A percentile compares a stretch with the other conserved stretches of the same genome.
Conservation (phyloP, 1,284 basidiomycete genomes). For the Taiwanofungus camphoratus region DNA sequence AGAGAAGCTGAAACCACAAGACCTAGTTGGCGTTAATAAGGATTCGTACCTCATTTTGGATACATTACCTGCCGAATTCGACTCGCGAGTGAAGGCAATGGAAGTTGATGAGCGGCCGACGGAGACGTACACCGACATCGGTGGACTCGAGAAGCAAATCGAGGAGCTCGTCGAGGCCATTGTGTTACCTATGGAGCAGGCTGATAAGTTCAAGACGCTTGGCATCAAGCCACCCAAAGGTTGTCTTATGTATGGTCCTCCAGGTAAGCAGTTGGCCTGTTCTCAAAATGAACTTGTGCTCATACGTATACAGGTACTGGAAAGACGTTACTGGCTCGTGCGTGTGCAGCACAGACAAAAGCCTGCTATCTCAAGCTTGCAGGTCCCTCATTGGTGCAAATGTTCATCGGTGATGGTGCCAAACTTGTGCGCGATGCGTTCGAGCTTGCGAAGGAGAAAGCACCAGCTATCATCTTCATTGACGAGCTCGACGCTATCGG, state of each 20-base stretch:
- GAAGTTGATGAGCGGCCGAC: conserved; percentile 84
- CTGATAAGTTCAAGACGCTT: conserved; percentile 76
- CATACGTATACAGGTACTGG: conserved; percentile 65
- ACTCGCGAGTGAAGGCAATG: conserved; percentile 85
- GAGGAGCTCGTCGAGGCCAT: conserved; percentile 80
- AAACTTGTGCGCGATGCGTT: conserved; percentile 78
- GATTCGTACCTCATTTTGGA: conserved; percentile 98
- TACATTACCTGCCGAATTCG: conserved; percentile 75
- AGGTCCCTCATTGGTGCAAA: conserved; percentile 74
- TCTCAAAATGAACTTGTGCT: too few relatives aligned
- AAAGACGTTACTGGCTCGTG: conserved; percentile 73
- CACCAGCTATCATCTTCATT: conserved; percentile 78
- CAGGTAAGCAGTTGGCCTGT: conserved; percentile 44
- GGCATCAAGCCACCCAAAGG: conserved; percentile 81
- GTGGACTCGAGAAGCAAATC: conserved; percentile 79
- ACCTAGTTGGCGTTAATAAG: conserved; percentile 99
- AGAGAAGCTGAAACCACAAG: conserved; percentile 83
- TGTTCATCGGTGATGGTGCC: conserved; percentile 82
- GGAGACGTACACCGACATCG: conserved; percentile 77
- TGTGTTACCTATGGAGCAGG: conserved; percentile 77
- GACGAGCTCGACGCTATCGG: conserved; percentile 80
- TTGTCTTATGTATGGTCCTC: conserved; percentile 76
- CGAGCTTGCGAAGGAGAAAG: conserved; percentile 73
- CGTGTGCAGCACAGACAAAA: conserved; percentile 78
- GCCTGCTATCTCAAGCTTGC: conserved; percentile 80